Percentiles rank a stretch among this genome's conserved stretches.
Conservation (phyloP, 352 stramenopile genomes). For the Phytophthora nicotianae region DNA sequence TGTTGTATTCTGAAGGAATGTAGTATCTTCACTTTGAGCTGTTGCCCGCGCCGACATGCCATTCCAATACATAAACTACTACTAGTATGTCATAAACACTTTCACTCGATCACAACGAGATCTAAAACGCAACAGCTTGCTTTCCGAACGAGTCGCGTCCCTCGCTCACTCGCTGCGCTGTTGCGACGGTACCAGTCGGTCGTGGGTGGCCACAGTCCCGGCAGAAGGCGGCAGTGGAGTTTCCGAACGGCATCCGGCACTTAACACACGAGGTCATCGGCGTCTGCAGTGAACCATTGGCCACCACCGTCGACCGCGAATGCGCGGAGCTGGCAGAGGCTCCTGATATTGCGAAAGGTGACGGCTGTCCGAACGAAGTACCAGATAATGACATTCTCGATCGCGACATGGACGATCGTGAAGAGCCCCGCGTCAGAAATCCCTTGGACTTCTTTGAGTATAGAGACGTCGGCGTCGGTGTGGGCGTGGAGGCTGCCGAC, state of each 20-base stretch:
- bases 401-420: constrained; percentile 26
- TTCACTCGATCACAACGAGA: not conserved
- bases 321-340: constrained; percentile 17
- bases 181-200: constrained; percentile 16
- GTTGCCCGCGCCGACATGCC: too few species aligned
- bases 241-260: constrained; percentile 58
- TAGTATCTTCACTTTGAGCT: too few species aligned
- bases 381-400: constrained; percentile 28
- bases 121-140: constrained; percentile 31
- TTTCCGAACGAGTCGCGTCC: constrained; percentile 24
- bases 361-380: constrained; percentile 23
- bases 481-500: constrained; percentile 19
- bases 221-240: constrained; percentile 64
- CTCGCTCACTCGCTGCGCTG: constrained; percentile 22
- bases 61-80: too few species aligned
- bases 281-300: constrained; percentile 7
- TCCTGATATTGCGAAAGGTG: constrained; percentile 31
- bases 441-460: constrained; percentile 36
- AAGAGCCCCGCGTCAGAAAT: constrained; percentile 21
- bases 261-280: constrained; percentile 47
- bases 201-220: constrained; percentile 76
- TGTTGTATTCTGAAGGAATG: not conserved
- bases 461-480: constrained; percentile 31
- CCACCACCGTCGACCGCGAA: constrained; percentile 12
- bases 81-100: constrained; percentile 15